Conservation (phyloP, 345 rosid species). For the Balakata baccata region DNA sequence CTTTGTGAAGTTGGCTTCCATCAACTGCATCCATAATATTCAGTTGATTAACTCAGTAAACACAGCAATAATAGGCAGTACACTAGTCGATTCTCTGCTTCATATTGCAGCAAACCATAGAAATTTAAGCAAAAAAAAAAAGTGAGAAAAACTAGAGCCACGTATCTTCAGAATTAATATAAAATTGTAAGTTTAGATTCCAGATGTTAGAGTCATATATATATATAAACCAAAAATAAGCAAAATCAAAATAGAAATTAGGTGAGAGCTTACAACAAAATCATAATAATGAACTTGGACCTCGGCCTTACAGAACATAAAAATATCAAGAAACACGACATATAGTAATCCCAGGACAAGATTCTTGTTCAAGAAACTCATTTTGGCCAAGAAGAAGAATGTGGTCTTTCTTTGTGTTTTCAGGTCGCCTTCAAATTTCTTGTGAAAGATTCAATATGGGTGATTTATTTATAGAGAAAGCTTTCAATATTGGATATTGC, state of each 20-base stretch:
- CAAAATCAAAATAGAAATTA: no score
- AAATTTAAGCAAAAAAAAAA: background rate
- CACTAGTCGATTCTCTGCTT: no score
- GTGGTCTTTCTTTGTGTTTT: background rate
- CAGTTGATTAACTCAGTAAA: background rate
- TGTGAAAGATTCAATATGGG: no score
- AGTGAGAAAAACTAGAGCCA: background rate
- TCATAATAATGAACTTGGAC: constrained; percentile 7
- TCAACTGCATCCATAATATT: constrained; percentile 15
- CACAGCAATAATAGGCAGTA: no score
- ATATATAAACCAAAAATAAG: background rate
- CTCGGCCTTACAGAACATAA: background rate
- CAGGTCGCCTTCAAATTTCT: no score
- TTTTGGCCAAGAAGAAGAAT: background rate
- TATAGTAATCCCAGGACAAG: background rate
- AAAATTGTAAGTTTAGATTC: no score
- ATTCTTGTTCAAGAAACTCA: background rate
- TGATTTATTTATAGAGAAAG: no score
- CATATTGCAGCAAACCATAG: background rate
- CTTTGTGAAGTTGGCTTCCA: constrained; percentile 30
- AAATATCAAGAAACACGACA: background rate
- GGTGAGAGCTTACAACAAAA: constrained; percentile 3
- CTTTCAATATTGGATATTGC: no score
- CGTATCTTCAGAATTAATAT: no score
- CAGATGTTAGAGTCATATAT: background rate